These are phyloP conservation scores for Umbellularia californica DNA, from an alignment of 164 flowering plant species.

Conservation along the genomic window DNA sequence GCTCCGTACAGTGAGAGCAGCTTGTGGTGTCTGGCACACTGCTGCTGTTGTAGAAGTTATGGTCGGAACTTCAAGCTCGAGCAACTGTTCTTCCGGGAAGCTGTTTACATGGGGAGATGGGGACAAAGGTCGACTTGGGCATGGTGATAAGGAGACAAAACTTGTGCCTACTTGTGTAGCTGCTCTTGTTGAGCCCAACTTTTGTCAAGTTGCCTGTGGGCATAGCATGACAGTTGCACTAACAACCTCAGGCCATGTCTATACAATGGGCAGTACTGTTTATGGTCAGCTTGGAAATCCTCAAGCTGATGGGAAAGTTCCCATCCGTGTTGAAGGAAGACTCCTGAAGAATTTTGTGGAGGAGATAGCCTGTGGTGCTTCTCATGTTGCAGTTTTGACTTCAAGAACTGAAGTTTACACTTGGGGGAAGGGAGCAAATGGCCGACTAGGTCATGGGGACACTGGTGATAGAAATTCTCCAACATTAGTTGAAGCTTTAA, in stretches of 20 bases:
- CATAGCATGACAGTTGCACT: constrained; percentile 95
- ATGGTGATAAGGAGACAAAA: constrained; percentile 87
- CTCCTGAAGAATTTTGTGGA: constrained; percentile 79
- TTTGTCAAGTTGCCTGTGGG: constrained; percentile 93
- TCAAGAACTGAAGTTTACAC: constrained; percentile 96
- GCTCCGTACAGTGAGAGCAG: constrained; percentile 87
- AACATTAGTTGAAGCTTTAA: constrained; percentile 78
- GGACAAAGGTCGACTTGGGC: constrained; percentile 93
- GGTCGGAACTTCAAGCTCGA: constrained; percentile 93
- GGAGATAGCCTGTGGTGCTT: constrained; percentile 97
- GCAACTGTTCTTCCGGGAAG: constrained; percentile 92
- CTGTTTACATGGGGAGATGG: constrained; percentile 99
- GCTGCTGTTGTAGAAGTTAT: constrained; percentile 98
- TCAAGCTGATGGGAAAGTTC: constrained; percentile 90
- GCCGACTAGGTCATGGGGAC: constrained; percentile 94
- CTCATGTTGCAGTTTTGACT: constrained; percentile 92
- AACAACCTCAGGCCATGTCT: constrained; percentile 91
- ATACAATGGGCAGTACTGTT: constrained; percentile 91
- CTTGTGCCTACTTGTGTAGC: constrained; percentile 98
- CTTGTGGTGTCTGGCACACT: constrained; percentile 99
- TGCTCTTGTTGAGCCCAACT: constrained; percentile 90
- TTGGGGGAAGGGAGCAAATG: constrained; percentile 99
- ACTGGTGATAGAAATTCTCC: constrained; percentile 77
- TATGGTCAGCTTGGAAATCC: constrained; percentile 97
- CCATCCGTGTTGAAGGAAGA: constrained; percentile 87